Evolutionary conservation across 371 early-diverging fungal genomes (phyloP).

Genomic region (Haplosporangium sp.): DNA sequence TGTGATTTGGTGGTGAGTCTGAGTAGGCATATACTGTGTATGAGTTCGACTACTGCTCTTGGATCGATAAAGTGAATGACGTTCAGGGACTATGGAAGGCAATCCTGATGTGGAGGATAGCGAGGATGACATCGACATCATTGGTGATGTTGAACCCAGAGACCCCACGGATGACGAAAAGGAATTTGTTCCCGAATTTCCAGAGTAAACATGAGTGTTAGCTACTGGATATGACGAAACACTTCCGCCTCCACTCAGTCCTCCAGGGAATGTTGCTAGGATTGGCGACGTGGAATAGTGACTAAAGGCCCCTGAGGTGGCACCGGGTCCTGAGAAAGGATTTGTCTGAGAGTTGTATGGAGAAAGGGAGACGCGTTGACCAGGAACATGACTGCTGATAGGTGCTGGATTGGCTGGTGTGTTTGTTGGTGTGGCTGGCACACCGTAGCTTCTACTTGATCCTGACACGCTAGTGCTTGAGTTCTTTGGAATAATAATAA

Average conservation of each 20-base stretch:
- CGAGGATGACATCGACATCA: slow-evolving; percentile 48
- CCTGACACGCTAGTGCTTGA: slow-evolving; percentile 45
- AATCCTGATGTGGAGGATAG: slow-evolving; percentile 43
- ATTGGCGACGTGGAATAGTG: slow-evolving; percentile 48
- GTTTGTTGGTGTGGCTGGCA: slow-evolving; percentile 53
- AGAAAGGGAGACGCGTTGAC: slow-evolving; percentile 35
- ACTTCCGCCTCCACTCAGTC: slow-evolving; percentile 6
- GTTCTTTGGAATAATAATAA: slow-evolving; percentile 15
- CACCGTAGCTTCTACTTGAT: slow-evolving; percentile 31
- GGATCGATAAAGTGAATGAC: slow-evolving; percentile 47
- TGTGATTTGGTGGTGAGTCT: slow-evolving; percentile 12
- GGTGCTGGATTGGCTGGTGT: slow-evolving; percentile 52
- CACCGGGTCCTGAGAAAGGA: slow-evolving; percentile 12
- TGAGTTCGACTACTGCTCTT: slow-evolving; percentile 49
- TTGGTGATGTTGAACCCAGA: slow-evolving; percentile 45
- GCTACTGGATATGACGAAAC: slow-evolving; percentile 8
- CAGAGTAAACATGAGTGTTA: slow-evolving; percentile 10
- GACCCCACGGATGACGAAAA: slow-evolving; percentile 48
- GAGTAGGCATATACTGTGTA: slow-evolving; percentile 25
- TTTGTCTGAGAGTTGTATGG: slow-evolving; percentile 25
- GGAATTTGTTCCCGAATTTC: slow-evolving; percentile 38
- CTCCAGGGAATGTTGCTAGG: slow-evolving; percentile 35
- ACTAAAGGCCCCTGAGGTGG: slow-evolving; percentile 9
- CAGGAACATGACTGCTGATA: slow-evolving; percentile 36
- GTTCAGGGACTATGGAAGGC: slow-evolving; percentile 51